Base-by-base conservation (phyloP, 345 rosid genomes). In the Viola odorata region DNA sequence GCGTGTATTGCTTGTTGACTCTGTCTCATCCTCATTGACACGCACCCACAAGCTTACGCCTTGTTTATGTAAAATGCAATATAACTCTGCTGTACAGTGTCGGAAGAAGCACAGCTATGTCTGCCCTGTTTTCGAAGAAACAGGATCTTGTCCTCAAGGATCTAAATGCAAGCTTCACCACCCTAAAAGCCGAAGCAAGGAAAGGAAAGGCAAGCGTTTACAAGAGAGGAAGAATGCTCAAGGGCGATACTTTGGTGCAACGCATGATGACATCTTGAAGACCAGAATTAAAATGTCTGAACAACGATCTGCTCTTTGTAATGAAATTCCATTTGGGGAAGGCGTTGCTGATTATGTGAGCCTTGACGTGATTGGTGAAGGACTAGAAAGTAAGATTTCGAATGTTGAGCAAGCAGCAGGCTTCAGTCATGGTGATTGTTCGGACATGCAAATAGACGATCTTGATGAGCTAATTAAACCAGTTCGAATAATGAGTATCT, bases 161-260 rank as follows among this genome's bases (percentile, higher is more conserved):
- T 74, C 87, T 52, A 86, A 86, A 69, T 88, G 98, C 88, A 88
- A 85, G 80, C 95, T 88, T 67, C 96, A 88, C 76, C 96, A 91
- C 70, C 98, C 96, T 8, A 91, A 84, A 75, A 73, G 65, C 12
- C 80, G 69, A 59, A 71, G 68, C 77, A 82, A 70, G 76, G 87
- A 78, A 62, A 88, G 75, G 76, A 88, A 86, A 77, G 75, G 78
- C 57, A 86, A 81, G 79, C 75, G 65, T 71, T 73, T 77, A 50
- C 78, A 68, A 50, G 79, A 78, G 42, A 73, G 60, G 63, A 84
- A 76, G 61, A 82, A 70, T 69, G 56, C 69, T 49, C 74, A 57
- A 38, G 95, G 90, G 38, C 85, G 96, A 15, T 88, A 91, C 72
- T 91, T 91, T 71, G 85, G 88, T 53, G 69, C 79, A 36, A 47